phyloP scores from a whole-genome alignment of 2,329 filamentous ascomycete genomes.

The Trichoderma koningiopsis region DNA sequence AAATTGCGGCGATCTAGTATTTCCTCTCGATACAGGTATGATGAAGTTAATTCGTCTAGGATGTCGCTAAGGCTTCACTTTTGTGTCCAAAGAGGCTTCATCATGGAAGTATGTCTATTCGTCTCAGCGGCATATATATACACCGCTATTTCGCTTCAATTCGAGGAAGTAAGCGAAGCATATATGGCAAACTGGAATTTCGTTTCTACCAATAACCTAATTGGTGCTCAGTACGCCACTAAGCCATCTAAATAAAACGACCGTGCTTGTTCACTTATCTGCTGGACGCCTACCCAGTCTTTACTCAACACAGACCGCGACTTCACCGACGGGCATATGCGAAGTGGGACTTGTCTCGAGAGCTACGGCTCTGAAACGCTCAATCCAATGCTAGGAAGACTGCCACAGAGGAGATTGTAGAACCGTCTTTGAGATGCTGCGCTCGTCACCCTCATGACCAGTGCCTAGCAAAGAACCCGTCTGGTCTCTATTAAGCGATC shows the following conservation, averaged over 20 bases:
- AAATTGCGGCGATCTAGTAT: no score
- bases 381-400: not conserved
- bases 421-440: not conserved
- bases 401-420: not conserved
- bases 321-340: not conserved
- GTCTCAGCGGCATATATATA: no score
- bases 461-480: not conserved
- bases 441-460: not conserved
- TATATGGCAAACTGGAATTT: not conserved
- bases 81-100: no score
- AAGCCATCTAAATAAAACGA: no score
- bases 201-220: not conserved
- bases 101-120: no score
- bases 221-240: not conserved
- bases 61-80: not conserved
- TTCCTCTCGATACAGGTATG: no score
- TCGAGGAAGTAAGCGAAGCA: not conserved
- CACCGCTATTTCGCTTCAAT: not conserved
- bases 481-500: not conserved
- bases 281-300: no score
- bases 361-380: not conserved
- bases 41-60: not conserved
- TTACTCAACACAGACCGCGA: not conserved
- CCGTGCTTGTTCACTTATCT: not conserved
- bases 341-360: not conserved